Evolutionary conservation across 805 yeast genomes (phyloP).

Genomic region (Novakomyces olei): DNA sequence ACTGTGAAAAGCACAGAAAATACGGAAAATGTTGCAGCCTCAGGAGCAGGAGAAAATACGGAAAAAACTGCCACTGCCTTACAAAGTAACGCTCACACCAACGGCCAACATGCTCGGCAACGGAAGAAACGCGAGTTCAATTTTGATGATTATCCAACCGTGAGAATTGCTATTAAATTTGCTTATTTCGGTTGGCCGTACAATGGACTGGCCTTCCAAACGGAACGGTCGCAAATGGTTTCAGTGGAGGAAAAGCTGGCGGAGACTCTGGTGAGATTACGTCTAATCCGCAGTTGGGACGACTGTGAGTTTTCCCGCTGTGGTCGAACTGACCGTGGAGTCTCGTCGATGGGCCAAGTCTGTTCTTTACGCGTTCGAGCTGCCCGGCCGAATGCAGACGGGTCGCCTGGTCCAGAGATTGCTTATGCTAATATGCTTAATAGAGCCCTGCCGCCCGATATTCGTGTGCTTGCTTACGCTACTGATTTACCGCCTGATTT

Average conservation of each 20-base stretch:
- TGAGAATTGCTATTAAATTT: slow-evolving; percentile 63
- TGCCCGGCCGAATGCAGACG: no score
- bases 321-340: slow-evolving; percentile 92
- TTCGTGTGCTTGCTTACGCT: slow-evolving; percentile 60
- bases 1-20: no score
- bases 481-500: slow-evolving; percentile 63
- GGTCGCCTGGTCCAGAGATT: slow-evolving; percentile 36
- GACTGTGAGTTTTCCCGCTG: slow-evolving; percentile 66
- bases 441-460: slow-evolving; percentile 56
- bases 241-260: slow-evolving; percentile 67
- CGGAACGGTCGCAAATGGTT: slow-evolving; percentile 49
- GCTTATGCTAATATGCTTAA: slow-evolving; percentile 49
- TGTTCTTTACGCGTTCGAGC: slow-evolving; percentile 63
- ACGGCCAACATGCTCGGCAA: no score
- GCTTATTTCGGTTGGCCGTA: slow-evolving; percentile 90
- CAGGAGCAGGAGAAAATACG: no score
- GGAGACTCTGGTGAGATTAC: slow-evolving; percentile 46
- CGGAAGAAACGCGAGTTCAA: no score
- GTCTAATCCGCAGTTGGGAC: slow-evolving; percentile 32
- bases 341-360: slow-evolving; percentile 90
- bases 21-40: no score
- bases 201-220: slow-evolving; percentile 68
- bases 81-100: no score
- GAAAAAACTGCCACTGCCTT: no score
- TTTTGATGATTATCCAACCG: no score